Conservation (phyloP, 2,329 filamentous ascomycete genomes). For the Cercospora beticola region DNA sequence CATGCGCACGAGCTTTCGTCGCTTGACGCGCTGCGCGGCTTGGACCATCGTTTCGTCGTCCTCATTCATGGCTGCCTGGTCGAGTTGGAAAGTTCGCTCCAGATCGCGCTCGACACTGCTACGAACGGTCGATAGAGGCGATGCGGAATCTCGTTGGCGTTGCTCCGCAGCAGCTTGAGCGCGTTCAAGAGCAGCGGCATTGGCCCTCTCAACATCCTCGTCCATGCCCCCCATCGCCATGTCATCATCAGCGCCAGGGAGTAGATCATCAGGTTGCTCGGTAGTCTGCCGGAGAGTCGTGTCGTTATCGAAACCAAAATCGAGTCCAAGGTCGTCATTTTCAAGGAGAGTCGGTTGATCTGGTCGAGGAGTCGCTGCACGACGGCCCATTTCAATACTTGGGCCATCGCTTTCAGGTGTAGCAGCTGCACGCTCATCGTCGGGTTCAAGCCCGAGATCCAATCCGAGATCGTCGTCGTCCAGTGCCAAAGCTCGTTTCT, state of each 20-base stretch:
- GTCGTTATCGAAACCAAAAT: conserved; percentile 42
- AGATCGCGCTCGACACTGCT: conserved; percentile 60
- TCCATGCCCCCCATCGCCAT: conserved; percentile 48
- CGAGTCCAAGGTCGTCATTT: conserved; percentile 56
- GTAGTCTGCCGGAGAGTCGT: conserved; percentile 31
- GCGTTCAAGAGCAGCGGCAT: conserved; percentile 34
- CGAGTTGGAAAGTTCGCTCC: conserved; percentile 57
- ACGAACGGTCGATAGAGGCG: conserved; percentile 56
- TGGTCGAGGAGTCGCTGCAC: conserved; percentile 63
- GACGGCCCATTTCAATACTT: conserved; percentile 87
- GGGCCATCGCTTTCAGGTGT: conserved; percentile 31
- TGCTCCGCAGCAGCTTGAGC: conserved; percentile 47
- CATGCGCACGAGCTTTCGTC: conserved; percentile 77
- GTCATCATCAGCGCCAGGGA: conserved; percentile 37
- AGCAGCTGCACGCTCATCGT: conserved; percentile 39
- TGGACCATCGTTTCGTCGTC: conserved; percentile 58
- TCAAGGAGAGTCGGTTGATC: conserved; percentile 61
- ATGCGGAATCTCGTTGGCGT: conserved; percentile 49
- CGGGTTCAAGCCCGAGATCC: conserved; percentile 59
- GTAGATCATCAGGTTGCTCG: conserved; percentile 21
- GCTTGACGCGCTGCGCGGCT: conserved; percentile 68
- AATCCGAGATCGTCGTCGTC: conserved; percentile 61
- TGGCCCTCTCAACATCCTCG: conserved; percentile 44
- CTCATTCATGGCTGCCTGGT: conserved; percentile 34
- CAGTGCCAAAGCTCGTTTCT: conserved; percentile 44